Conservation (phyloP, 2,329 filamentous ascomycete genomes). For the Eutypella sp. region DNA sequence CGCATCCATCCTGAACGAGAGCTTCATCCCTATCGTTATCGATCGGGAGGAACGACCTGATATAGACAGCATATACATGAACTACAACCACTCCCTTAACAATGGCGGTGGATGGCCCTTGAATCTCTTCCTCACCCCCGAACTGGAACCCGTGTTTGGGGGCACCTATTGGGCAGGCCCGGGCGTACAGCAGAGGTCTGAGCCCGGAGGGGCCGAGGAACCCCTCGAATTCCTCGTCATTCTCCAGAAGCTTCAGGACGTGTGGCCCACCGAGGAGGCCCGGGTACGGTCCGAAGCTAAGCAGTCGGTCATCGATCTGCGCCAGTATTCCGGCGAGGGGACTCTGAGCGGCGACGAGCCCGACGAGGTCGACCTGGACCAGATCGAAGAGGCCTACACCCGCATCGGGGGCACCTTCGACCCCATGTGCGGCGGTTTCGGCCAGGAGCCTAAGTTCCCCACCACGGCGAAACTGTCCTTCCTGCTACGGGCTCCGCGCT, state of each 20-base stretch:
- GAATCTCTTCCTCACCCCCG: constrained; percentile 93
- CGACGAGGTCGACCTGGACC: constrained; percentile 68
- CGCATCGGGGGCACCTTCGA: constrained; percentile 82
- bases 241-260: constrained; percentile 66
- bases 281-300: constrained; percentile 78
- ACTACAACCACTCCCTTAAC: constrained; percentile 91
- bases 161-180: constrained; percentile 94
- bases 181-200: constrained; percentile 46
- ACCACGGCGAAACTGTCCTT: constrained; percentile 83
- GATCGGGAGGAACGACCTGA: constrained; percentile 93
- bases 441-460: constrained; percentile 78
- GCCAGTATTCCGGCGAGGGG: constrained; percentile 85
- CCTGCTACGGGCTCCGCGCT: constrained; percentile 67
- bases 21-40: constrained; percentile 87
- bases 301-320: constrained; percentile 74
- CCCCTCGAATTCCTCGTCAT: constrained; percentile 80
- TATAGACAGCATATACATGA: constrained; percentile 95
- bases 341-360: constrained; percentile 47
- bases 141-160: constrained; percentile 90
- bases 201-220: constrained; percentile 45
- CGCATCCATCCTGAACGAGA: constrained; percentile 74
- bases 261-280: constrained; percentile 81
- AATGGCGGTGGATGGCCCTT: constrained; percentile 89
- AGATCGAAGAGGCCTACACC: constrained; percentile 83
- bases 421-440: constrained; percentile 73